Evolutionary conservation across 495 filamentous ascomycete species (phyloP).

Genomic region (Astrothelium subdiscretum): DNA sequence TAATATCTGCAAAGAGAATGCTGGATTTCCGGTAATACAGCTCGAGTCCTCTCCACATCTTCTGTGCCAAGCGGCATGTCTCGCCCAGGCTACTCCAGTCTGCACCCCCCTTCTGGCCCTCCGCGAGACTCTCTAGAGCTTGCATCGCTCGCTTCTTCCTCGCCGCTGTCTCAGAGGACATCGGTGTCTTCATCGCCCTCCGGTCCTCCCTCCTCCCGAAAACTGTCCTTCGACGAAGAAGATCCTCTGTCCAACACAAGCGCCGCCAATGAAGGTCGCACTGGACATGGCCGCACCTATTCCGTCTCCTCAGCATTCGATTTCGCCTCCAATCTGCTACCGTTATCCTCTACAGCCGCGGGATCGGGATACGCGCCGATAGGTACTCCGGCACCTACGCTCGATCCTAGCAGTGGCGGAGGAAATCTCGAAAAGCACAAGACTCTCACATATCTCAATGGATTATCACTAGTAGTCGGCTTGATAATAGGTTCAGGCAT

Average conservation of each 20-base stretch:
- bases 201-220: conserved; percentile 81
- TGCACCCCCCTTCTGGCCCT: conserved; percentile 22
- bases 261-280: conserved; percentile 34
- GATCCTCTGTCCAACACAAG: conserved; percentile 60
- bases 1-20: not conserved
- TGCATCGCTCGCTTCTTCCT: conserved; percentile 82
- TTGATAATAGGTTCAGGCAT: conserved; percentile 96
- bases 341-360: conserved; percentile 65
- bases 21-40: not conserved
- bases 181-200: conserved; percentile 66
- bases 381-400: conserved; percentile 49
- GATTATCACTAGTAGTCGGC: conserved; percentile 78
- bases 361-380: conserved; percentile 69
- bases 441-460: conserved; percentile 87
- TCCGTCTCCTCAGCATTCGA: conserved; percentile 90
- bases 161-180: conserved; percentile 36
- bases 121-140: conserved; percentile 92
- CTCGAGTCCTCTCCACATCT: not conserved
- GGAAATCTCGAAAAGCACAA: conserved; percentile 74
- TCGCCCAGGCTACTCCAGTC: conserved; percentile 19
- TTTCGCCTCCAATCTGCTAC: conserved; percentile 81
- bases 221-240: conserved; percentile 76
- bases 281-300: conserved; percentile 57
- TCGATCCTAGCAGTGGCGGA: conserved; percentile 35
- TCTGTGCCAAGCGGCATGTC: conserved; percentile 13